Evolutionary conservation across 1,284 basidiomycete species (phyloP), one percentile per base, ranked within the genome.

Genomic region (Irpex sp.): DNA sequence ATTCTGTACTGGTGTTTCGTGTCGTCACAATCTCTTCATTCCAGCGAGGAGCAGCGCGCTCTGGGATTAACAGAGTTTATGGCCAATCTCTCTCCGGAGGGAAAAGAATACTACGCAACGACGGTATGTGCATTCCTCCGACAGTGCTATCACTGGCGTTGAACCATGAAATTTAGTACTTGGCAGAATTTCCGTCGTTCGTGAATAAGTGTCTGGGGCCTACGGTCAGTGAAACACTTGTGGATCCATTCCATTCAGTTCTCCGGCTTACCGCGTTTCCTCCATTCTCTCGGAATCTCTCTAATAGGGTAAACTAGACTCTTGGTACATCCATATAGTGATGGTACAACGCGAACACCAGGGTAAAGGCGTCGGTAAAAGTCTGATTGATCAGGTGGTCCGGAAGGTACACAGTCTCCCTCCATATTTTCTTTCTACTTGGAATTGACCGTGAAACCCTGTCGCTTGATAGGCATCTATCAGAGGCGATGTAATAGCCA

Each of bases 291-390:
- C 15, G 11, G 26, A n/a, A 37, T 31, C 8, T 21, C 15, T 9
- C 4, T 9, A 17, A 17, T 58, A 70, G 67, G 64, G 64, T 6
- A 66, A 67, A 54, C 19, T 58, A 1, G 66, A 69, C 26, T 62
- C 64, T 2, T 72, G 69, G 70, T 72, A 68, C 65, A 60, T 72
- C 0, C 67, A 69, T 15, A 66, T 64, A 37, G 58, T 67, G 2
- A 68, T 70, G 67, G 66, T 68, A 0, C 64, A 64, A 2, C 59
- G 19, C 5, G 65, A 66, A 19, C 59, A 60, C 19, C 69, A 68
- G 36, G 51, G 62, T 3, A 65, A 66, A 44, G 68, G 70, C 1
- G 69, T 72, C 19, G 65, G 58, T 6, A 62, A 52, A 31, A 11
- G 59, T 19, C 64, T 69, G 44, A 62, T 66, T 56, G n/a, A 55